phyloP scores from a whole-genome alignment of 768 basidiomycete genomes.

The Sporobolomyces pararoseus region DNA sequence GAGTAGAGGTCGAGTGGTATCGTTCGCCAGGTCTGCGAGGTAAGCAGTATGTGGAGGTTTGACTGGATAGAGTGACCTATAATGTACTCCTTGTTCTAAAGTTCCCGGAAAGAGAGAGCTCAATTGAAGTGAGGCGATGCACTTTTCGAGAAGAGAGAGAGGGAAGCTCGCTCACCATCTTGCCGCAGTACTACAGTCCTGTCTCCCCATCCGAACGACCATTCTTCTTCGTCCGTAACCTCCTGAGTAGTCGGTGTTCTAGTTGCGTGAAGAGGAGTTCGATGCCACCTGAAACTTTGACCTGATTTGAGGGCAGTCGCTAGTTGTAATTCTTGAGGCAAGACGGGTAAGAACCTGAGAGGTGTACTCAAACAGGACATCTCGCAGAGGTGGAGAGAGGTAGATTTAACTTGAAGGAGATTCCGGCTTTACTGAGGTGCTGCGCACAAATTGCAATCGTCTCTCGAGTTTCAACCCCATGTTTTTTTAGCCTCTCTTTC shows the following conservation, averaged over 20 bases:
- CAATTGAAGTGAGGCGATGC: conserved; percentile 6
- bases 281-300: conserved; percentile 80
- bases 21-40: conserved; percentile 52
- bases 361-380: conserved; percentile 46
- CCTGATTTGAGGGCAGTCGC: conserved; percentile 74
- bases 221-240: conserved; percentile 57
- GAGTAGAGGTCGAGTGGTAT: conserved; percentile 70
- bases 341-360: conserved; percentile 62
- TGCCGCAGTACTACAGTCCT: conserved; percentile 81
- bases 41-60: conserved; percentile 42
- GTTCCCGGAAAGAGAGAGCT: background rate
- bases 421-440: background rate
- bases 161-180: conserved; percentile 53
- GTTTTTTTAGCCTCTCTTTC: too few relatives aligned
- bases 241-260: conserved; percentile 6
- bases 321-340: conserved; percentile 69
- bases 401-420: background rate
- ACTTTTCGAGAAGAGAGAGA: conserved; percentile 45
- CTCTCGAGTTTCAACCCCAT: too few relatives aligned
- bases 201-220: conserved; percentile 72
- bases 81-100: conserved; percentile 48
- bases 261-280: conserved; percentile 41
- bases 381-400: background rate
- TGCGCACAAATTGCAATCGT: background rate
- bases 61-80: conserved; percentile 64